Percentiles rank a stretch among this genome's conserved stretches.
Evolutionary conservation across 306 rosid species (phyloP).

Genomic region (Pachyrhizus erosus): DNA sequence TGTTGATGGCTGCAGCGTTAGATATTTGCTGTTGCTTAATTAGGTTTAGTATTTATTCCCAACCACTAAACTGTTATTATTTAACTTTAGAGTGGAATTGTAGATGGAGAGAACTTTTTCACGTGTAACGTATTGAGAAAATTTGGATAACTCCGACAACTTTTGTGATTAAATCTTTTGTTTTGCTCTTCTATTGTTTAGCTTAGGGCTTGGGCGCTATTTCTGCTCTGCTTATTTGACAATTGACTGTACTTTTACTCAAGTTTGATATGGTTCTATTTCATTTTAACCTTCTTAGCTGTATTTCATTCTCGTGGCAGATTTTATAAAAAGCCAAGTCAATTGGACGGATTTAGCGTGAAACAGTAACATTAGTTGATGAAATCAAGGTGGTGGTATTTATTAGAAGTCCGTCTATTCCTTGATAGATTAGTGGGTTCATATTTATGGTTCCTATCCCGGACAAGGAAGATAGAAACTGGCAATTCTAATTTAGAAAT

Average conservation of each 20-base stretch:
- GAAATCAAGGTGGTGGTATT: neutral
- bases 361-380: neutral
- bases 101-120: neutral
- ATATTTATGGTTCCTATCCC: constrained; percentile 15
- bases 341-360: neutral
- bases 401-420: constrained; percentile 10
- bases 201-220: neutral
- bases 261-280: constrained; percentile 6
- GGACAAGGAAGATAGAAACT: constrained; percentile 12
- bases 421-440: neutral
- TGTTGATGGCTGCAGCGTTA: neutral
- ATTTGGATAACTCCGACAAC: neutral
- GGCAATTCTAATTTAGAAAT: constrained; percentile 1
- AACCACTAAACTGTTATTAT: neutral
- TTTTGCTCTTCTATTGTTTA: neutral
- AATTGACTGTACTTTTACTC: neutral
- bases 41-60: neutral
- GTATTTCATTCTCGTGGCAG: neutral
- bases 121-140: neutral
- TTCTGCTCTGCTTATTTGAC: constrained; percentile 10
- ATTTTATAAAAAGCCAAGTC: neutral
- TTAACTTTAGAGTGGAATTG: neutral
- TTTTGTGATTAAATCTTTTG: neutral
- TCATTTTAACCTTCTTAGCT: neutral
- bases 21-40: neutral